phyloP scores from a whole-genome alignment of 768 basidiomycete genomes.

The Pleurotus giganteus region DNA sequence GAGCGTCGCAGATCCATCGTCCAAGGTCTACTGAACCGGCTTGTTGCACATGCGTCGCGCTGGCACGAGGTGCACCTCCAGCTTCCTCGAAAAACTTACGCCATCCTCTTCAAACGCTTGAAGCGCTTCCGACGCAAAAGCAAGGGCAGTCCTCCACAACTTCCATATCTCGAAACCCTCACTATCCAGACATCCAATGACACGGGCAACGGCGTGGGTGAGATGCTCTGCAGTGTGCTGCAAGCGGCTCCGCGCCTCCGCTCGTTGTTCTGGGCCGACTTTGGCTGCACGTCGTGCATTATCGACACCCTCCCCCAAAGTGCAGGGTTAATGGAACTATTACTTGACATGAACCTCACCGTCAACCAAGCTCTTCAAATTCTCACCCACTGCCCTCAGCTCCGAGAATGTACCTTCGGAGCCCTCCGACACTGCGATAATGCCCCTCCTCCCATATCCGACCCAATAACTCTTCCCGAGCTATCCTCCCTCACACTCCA shows the following conservation, averaged over 20 bases:
- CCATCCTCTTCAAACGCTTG: constrained; percentile 6
- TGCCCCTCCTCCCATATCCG: constrained; percentile 1
- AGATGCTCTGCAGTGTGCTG: constrained; percentile 8
- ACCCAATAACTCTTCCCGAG: background rate
- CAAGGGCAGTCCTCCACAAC: background rate
- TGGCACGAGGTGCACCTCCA: constrained; percentile 9
- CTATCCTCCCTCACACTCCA: constrained; percentile 6
- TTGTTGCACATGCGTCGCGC: constrained; percentile 1
- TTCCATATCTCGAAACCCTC: constrained; percentile 2
- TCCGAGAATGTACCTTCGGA: constrained; percentile 5
- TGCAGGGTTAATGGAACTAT: constrained; percentile 3
- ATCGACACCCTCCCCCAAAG: constrained; percentile 6
- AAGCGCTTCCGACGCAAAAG: background rate
- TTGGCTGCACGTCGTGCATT: constrained; percentile 6
- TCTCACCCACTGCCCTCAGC: constrained; percentile 7
- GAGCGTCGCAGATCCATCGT: constrained; percentile 1
- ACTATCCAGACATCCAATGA: constrained; percentile 4
- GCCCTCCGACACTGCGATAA: constrained; percentile 4
- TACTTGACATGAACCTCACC: constrained; percentile 8
- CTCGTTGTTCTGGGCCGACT: constrained; percentile 7
- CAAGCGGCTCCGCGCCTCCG: constrained; percentile 3
- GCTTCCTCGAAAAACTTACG: constrained; percentile 4
- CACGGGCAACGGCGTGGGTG: background rate
- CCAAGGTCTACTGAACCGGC: constrained; percentile 5
- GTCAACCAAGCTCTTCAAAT: constrained; percentile 4